phyloP scores from a whole-genome alignment of 768 basidiomycete species.

The Termitomyces sp. region DNA sequence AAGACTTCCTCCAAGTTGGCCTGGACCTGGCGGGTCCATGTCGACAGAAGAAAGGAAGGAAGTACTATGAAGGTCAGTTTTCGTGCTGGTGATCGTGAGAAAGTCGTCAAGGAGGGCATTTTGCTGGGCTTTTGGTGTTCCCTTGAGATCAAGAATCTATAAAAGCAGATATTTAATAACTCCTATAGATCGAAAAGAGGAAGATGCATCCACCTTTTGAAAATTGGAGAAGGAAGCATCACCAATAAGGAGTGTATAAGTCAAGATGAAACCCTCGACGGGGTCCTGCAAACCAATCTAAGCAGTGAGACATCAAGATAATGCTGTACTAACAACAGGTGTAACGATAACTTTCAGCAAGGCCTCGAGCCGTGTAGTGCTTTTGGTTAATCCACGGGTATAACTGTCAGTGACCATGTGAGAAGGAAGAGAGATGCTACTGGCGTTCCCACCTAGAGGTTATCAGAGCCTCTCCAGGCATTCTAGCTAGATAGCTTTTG shows the following conservation, averaged over 20 bases:
- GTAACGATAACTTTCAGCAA: constrained; percentile 94
- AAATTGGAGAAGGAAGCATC: constrained; percentile 97
- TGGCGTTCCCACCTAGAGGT: constrained; percentile 41
- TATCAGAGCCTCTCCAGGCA: constrained; percentile 68
- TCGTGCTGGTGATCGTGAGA: constrained; percentile 88
- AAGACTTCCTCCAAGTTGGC: constrained; percentile 43
- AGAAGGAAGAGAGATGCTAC: constrained; percentile 5
- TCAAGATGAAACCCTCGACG: constrained; percentile 89
- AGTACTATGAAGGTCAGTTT: constrained; percentile 79
- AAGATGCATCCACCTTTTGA: constrained; percentile 72
- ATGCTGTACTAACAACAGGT: constrained; percentile 59
- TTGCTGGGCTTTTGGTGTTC: constrained; percentile 81
- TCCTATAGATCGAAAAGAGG: neutral
- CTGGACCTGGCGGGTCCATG: constrained; percentile 78
- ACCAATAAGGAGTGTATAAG: constrained; percentile 91
- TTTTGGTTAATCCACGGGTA: constrained; percentile 75
- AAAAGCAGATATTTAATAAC: neutral
- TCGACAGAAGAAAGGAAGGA: constrained; percentile 93
- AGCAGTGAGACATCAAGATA: neutral
- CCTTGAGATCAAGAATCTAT: constrained; percentile 92
- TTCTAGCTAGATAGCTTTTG: constrained; percentile 74
- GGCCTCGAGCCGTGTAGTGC: constrained; percentile 78
- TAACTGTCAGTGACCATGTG: constrained; percentile 46
- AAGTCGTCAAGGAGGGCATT: constrained; percentile 90
- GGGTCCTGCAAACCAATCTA: constrained; percentile 55